Evolutionary conservation across 371 early-diverging fungal genomes (phyloP).

Genomic region (Haplosporangium sp.): DNA sequence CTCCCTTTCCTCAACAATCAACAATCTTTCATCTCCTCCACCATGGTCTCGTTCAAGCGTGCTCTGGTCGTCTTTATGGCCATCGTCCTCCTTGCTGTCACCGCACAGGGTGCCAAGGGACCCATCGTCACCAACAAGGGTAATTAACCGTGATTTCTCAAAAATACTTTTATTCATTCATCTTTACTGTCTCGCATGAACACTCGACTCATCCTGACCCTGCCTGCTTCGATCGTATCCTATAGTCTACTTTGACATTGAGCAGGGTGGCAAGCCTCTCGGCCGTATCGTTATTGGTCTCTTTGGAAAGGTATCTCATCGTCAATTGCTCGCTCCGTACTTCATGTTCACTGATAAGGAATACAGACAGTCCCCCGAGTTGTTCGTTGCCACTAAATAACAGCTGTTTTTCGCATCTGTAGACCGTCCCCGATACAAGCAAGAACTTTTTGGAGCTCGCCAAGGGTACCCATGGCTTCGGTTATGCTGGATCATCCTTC

Average conservation of each 20-base stretch:
- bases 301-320: slow-evolving; percentile 70
- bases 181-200: not conserved
- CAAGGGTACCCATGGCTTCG: slow-evolving; percentile 84
- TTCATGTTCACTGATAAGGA: not conserved
- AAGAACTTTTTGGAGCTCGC: slow-evolving; percentile 94
- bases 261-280: slow-evolving; percentile 82
- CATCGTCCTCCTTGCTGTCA: slow-evolving; percentile 26
- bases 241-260: slow-evolving; percentile 92
- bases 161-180: not conserved
- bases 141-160: too few relatives aligned
- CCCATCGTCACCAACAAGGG: slow-evolving; percentile 54
- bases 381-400: not conserved
- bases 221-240: not conserved
- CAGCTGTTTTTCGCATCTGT: slow-evolving; percentile 17
- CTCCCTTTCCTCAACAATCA: slow-evolving; percentile 7
- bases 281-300: slow-evolving; percentile 91
- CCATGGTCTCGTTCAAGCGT: slow-evolving; percentile 52
- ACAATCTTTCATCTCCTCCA: slow-evolving; percentile 3
- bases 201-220: not conserved
- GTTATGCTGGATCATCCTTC: slow-evolving; percentile 91
- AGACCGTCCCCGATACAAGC: slow-evolving; percentile 86
- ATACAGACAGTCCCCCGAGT: too few relatives aligned
- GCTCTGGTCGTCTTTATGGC: slow-evolving; percentile 34
- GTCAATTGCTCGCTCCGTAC: not conserved
- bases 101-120: slow-evolving; percentile 41